Evolutionary conservation across 2,329 filamentous ascomycete genomes (phyloP), one percentile per base, ranked within the genome.

Genomic region (Colletotrichum sidae): DNA sequence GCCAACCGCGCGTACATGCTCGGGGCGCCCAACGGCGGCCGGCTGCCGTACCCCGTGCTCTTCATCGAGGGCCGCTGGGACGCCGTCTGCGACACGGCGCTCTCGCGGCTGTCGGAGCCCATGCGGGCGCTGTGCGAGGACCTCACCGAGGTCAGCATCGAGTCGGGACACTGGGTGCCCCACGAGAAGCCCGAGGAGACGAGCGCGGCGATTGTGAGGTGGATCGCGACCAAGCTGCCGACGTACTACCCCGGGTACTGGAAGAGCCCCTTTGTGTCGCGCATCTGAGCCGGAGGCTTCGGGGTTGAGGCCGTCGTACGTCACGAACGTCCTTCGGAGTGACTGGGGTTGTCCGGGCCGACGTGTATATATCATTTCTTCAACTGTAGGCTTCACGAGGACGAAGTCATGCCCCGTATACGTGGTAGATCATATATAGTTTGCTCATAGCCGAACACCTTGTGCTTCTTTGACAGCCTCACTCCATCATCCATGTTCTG

Each of bases 21-120:
- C 2, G 54, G 59, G 6, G 67, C 68, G 8, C 53, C 70, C 6
- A 71, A 71, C 61, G 76, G 77, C 17, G 74, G 75, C 2, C 60
- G 55, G 34, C 67, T 84, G 46, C 76, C 74, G 57, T 74, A 79
- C 57, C 75, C 75, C 2, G 73, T 73, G 7, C 63, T 76, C 15
- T 75, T 75, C 47, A 63, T 76, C 17, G 76, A 80, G 49, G 78
- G 76, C 1, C 73, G 72, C 37, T 78, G 74, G 57, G 81, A 83
- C 59, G 55, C 67, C 3, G 72, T 79, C 11, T 81, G 79, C 53
- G 74, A 76, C 6, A 77, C 76, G 1, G 70, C 71, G 38, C 72
- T 70, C 3, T 72, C 77, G 3, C 74, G 74, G 34, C 50, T 80
- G n/a, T 69, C 68, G 0, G 76, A 79, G 62, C 70, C 69, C 0